A percentile compares a stretch with the other conserved stretches of the same genome.
Conservation (phyloP, 1,139 yeast species). For the Suhomyces anneliseae region DNA sequence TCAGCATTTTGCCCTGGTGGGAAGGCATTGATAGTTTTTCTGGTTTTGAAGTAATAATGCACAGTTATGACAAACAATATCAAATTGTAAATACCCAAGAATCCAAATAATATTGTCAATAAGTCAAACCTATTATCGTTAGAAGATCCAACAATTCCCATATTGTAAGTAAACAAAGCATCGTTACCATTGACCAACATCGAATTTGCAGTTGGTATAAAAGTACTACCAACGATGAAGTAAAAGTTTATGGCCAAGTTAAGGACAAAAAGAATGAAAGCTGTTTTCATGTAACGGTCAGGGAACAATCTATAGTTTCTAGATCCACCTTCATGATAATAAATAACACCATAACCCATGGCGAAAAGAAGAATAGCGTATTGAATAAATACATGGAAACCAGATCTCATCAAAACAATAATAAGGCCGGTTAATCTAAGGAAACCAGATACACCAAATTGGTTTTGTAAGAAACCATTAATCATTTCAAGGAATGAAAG, state of each 20-base stretch:
- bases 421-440: conserved; percentile 19
- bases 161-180: not conserved
- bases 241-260: conserved; percentile 2
- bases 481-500: conserved; percentile 14
- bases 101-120: not conserved
- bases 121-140: not conserved
- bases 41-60: conserved; percentile 29
- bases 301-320: conserved; percentile 32
- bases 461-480: conserved; percentile 20
- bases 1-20: conserved; percentile 29
- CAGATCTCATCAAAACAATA: conserved; percentile 3
- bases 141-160: not conserved
- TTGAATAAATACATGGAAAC: not conserved
- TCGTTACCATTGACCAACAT: not conserved
- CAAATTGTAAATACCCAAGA: not conserved
- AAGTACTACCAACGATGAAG: not conserved
- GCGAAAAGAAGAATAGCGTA: conserved; percentile 30
- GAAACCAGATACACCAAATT: conserved; percentile 15
- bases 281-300: conserved; percentile 17
- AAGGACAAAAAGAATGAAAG: conserved; percentile 17
- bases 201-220: not conserved
- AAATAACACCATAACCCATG: conserved; percentile 44
- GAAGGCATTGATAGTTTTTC: conserved; percentile 29
- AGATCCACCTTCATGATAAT: conserved; percentile 28
- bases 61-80: conserved; percentile 21